Conservation (phyloP, 192 early-diverging fungal species). For the Hyaloraphidium curvatum region DNA sequence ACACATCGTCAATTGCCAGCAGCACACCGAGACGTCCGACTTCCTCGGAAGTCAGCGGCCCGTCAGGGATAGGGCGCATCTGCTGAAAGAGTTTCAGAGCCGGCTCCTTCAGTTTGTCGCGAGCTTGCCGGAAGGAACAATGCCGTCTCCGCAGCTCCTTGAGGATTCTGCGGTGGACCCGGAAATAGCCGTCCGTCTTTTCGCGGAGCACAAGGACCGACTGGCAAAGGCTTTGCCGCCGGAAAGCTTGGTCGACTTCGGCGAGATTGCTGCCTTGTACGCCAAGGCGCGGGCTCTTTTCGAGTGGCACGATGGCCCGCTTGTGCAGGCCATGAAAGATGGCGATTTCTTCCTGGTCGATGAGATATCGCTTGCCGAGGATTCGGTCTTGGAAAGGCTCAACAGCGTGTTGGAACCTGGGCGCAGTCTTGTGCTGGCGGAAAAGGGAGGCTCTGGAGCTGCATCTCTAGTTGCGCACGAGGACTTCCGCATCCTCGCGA, state of each 20-base stretch:
- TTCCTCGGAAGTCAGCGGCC: conserved; percentile 87
- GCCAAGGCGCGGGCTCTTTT: conserved; percentile 46
- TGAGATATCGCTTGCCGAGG: conserved; percentile 96
- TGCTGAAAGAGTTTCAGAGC: conserved; percentile 13
- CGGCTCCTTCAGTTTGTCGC: neutral
- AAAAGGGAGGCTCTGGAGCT: conserved; percentile 75
- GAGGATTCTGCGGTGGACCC: conserved; percentile 10
- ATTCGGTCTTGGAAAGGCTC: conserved; percentile 89
- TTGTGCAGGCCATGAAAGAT: conserved; percentile 70
- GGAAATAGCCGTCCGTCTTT: neutral
- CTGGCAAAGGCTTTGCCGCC: neutral
- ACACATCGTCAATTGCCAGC: conserved; percentile 89
- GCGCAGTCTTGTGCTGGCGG: conserved; percentile 67
- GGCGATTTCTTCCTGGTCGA: conserved; percentile 86
- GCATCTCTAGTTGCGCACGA: conserved; percentile 18
- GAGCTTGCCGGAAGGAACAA: too few species aligned
- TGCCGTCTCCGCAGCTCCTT: too few species aligned
- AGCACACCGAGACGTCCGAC: conserved; percentile 85
- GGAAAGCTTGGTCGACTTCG: neutral
- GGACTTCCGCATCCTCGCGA: conserved; percentile 80
- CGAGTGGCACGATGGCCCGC: conserved; percentile 92
- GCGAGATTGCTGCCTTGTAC: conserved; percentile 4
- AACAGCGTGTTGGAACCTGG: conserved; percentile 86
- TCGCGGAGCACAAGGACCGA: neutral
- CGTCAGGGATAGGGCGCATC: conserved; percentile 47